Evolutionary conservation across 257 asterid species (phyloP), one percentile per base, ranked within the genome.

Genomic region (Rauvolfia tetraphylla): DNA sequence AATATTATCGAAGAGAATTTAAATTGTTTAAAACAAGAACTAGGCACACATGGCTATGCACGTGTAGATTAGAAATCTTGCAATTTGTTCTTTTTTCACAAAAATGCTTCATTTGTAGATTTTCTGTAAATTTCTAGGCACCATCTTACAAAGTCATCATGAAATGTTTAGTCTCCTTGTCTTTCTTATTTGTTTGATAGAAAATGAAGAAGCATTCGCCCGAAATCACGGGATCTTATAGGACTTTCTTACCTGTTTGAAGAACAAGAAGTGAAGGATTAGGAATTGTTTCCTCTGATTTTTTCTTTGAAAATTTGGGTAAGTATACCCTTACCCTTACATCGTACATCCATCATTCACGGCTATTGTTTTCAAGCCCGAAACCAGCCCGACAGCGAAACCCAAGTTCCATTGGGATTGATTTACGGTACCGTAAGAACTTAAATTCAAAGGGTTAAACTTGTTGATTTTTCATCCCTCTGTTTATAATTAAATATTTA

Each of bases 51-150:
- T 27, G 49, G 27, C 9, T 39, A 57, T 57, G 23, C 76, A 77
- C 63, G 41, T 70, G 71, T 17, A 41, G 18, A 67, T 68, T 39
- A 67, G 38, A 59, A 42, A 69, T 42, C 57, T 44, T 65, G 15
- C 27, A 1, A 63, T 63, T 48, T 63, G n/a, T 68, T 69, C 46
- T 2, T 77, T 44, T 77, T n/a, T 18, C 33, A 63, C 20, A 18
- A 49, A 18, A 33, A 39, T 38, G 42, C 54, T 36, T 58, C 11
- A 54, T 17, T 38, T 4, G 3, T 41, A 41, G 41, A 39, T 14
- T 39, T 74, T 17, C n/a, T 41, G 3, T 3, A 5, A 4, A 42
- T 42, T 42, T 4, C 38, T 41, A 17, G 27, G 75, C 63, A 44
- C 31, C 58, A 49, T 72, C 48, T 39, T 51, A 33, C 3, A 14